Evolutionary conservation across 495 filamentous ascomycete genomes (phyloP).

Genomic region (Venustampulla echinocandica): DNA sequence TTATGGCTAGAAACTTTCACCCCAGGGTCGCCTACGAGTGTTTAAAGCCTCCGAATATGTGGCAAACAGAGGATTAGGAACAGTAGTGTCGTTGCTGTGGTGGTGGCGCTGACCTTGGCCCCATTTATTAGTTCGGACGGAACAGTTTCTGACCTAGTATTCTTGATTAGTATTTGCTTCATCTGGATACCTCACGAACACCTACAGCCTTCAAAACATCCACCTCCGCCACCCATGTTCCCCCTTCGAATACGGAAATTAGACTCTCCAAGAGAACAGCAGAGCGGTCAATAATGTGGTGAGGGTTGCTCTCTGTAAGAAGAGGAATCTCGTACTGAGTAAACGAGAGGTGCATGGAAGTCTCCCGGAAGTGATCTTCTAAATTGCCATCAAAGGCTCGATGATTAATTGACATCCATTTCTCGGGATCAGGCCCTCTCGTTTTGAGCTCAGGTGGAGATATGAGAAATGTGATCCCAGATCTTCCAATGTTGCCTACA

Average conservation of each 20-base stretch:
- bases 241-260: conserved; percentile 26
- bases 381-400: conserved; percentile 24
- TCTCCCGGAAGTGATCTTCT: conserved; percentile 25
- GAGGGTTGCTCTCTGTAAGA: conserved; percentile 5
- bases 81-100: too few species aligned
- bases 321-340: conserved; percentile 27
- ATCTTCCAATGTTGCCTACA: conserved; percentile 28
- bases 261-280: conserved; percentile 26
- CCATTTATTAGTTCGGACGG: too few species aligned
- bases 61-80: too few species aligned
- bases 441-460: conserved; percentile 20
- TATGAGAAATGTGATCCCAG: conserved; percentile 28
- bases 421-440: conserved; percentile 5
- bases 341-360: conserved; percentile 35
- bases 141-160: too few species aligned
- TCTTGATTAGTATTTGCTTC: too few species aligned
- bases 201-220: conserved; percentile 21
- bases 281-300: conserved; percentile 21
- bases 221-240: conserved; percentile 32
- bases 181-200: too few species aligned
- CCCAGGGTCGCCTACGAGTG: too few species aligned
- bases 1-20: too few species aligned
- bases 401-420: conserved; percentile 25
- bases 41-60: too few species aligned
- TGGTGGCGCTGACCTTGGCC: too few species aligned